Conservation (phyloP, 176 grass and related monocot genomes). For the maize (Zea mays) region DNA sequence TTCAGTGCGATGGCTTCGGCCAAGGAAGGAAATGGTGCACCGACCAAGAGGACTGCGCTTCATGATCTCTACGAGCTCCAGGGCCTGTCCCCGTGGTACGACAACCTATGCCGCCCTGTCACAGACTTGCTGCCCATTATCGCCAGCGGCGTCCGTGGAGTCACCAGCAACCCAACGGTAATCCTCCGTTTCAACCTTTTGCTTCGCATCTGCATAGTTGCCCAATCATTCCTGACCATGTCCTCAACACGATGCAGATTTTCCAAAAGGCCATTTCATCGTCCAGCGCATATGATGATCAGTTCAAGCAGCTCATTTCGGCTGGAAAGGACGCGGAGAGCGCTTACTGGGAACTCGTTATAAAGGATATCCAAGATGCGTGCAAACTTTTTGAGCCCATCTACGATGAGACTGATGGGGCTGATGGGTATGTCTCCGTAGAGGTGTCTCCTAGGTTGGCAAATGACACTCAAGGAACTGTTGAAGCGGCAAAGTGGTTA, state of each 20-base stretch:
- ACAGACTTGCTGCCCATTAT: constrained; percentile 89
- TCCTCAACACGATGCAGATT: constrained; percentile 56
- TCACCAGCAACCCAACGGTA: constrained; percentile 99
- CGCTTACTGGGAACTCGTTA: constrained; percentile 95
- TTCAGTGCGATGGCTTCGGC: constrained; percentile 55
- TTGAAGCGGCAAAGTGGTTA: constrained; percentile 96
- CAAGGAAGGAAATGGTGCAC: constrained; percentile 69
- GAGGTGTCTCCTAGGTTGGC: constrained; percentile 95
- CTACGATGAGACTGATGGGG: constrained; percentile 75
- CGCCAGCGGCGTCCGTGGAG: constrained; percentile 74
- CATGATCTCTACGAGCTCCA: constrained; percentile 89
- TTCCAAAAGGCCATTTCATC: constrained; percentile 98
- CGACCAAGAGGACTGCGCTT: constrained; percentile 64
- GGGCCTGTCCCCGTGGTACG: constrained; percentile 96
- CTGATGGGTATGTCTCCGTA: constrained; percentile 95
- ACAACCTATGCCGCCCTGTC: constrained; percentile 95
- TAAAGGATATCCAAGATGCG: constrained; percentile 96
- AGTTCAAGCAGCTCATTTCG: constrained; percentile 86
- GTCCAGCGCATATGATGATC: constrained; percentile 89
- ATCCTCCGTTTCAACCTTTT: neutral
- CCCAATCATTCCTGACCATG: constrained; percentile 16
- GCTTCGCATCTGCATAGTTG: neutral
- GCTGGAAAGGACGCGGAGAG: constrained; percentile 76
- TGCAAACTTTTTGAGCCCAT: constrained; percentile 93
- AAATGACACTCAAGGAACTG: constrained; percentile 83